phyloP scores from a whole-genome alignment of 768 basidiomycete species.

The Termitomyces sp. region DNA sequence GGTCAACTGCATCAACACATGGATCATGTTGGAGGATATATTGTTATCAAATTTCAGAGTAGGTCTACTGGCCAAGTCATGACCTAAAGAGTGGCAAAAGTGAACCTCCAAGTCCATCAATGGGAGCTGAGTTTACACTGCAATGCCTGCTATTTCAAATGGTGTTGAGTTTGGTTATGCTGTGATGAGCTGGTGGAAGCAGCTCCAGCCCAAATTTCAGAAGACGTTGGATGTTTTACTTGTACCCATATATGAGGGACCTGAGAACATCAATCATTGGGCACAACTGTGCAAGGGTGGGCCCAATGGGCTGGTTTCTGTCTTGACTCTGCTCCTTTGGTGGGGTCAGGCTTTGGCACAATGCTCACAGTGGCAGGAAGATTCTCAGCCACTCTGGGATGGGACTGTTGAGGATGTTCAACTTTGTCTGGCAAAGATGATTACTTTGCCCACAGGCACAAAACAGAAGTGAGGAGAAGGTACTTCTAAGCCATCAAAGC shows the following conservation, averaged over 20 bases:
- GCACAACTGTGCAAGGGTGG: background rate
- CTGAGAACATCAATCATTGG: background rate
- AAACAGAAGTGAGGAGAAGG: background rate
- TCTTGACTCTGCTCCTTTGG: slow-evolving; percentile 7
- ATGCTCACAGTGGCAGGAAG: slow-evolving; percentile 1
- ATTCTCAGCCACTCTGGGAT: background rate
- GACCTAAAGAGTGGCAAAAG: background rate
- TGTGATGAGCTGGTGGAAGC: slow-evolving; percentile 8
- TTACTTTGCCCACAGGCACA: background rate
- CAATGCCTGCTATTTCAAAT: slow-evolving; percentile 2
- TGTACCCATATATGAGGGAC: background rate
- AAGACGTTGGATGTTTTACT: background rate
- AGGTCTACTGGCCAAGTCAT: background rate
- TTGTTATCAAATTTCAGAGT: background rate
- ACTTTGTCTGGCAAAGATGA: background rate
- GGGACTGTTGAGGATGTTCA: background rate
- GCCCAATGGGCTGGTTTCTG: background rate
- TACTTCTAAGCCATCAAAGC: background rate
- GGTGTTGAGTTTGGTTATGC: slow-evolving; percentile 8
- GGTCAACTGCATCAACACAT: background rate
- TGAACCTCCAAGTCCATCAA: background rate
- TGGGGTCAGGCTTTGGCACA: slow-evolving; percentile 6
- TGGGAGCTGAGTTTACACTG: background rate
- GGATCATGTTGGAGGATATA: slow-evolving; percentile 1
- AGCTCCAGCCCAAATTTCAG: slow-evolving; percentile 8